phyloP scores from a whole-genome alignment of 176 grass and related monocot genomes.

The Lolium perenne region DNA sequence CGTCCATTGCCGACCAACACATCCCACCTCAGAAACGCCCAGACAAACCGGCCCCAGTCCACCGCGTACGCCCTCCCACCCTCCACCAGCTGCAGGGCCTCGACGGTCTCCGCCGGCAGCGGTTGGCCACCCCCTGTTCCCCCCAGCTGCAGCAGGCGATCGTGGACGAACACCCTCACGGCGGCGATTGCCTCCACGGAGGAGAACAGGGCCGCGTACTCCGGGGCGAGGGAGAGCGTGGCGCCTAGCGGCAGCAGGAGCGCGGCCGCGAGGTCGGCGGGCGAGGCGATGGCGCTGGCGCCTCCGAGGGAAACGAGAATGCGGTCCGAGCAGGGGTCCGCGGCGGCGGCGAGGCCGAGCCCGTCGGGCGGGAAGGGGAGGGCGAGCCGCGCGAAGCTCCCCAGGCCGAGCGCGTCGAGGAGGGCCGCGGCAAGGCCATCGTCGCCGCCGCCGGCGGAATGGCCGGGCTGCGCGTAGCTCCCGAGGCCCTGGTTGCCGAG shows the following conservation, averaged over 20 bases:
- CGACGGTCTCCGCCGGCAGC: constrained; percentile 12
- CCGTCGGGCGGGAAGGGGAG: constrained; percentile 16
- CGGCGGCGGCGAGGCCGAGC: constrained; percentile 31
- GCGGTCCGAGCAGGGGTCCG: background rate
- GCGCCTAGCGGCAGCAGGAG: constrained; percentile 25
- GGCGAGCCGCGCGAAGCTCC: constrained; percentile 27
- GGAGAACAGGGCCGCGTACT: constrained; percentile 5
- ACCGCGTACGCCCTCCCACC: constrained; percentile 41
- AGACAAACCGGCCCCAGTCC: constrained; percentile 43
- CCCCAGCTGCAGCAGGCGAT: constrained; percentile 44
- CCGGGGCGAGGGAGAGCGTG: background rate
- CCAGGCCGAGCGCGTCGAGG: constrained; percentile 31
- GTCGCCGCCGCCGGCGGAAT: background rate
- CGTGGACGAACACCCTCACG: constrained; percentile 36
- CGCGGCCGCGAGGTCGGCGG: constrained; percentile 30
- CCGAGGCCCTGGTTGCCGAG: background rate
- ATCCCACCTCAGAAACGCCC: constrained; percentile 34
- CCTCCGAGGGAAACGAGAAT: constrained; percentile 25
- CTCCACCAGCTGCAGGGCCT: constrained; percentile 44
- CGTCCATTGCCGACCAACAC: background rate
- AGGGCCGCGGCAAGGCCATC: background rate
- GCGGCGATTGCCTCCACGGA: constrained; percentile 46
- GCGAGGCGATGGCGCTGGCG: background rate
- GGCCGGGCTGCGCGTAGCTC: background rate
- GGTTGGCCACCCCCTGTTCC: background rate